Evolutionary conservation across 1,284 basidiomycete species (phyloP).

Genomic region (Microbotryum saponariae): DNA sequence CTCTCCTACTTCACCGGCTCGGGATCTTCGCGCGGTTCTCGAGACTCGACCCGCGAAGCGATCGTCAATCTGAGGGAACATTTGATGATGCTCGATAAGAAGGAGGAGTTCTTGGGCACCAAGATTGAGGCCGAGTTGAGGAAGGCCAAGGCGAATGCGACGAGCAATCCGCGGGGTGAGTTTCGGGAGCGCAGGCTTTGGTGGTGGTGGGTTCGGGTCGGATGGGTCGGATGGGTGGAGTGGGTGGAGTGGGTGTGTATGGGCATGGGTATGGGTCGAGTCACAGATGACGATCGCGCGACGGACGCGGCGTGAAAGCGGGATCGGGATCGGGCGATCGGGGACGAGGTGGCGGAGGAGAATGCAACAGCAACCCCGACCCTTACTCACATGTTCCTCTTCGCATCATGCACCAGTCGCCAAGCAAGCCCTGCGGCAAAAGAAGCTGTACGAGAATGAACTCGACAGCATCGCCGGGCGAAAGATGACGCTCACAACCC

Average conservation of each 20-base stretch:
- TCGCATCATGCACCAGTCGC: conserved; percentile 52
- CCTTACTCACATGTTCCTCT: background rate
- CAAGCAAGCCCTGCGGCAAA: conserved; percentile 83
- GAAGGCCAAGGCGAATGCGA: conserved; percentile 88
- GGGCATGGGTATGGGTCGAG: too few relatives aligned
- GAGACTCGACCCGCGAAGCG: conserved; percentile 42
- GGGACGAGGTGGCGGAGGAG: background rate
- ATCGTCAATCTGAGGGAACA: conserved; percentile 45
- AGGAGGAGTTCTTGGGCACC: conserved; percentile 92
- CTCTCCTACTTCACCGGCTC: conserved; percentile 59
- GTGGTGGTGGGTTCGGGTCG: background rate
- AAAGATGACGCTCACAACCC: conserved; percentile 87
- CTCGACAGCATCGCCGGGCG: conserved; percentile 80
- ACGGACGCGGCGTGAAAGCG: background rate
- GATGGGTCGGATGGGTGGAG: background rate
- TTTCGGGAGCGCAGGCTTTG: conserved; percentile 15
- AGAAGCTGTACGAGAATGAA: conserved; percentile 85
- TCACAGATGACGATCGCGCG: too few relatives aligned
- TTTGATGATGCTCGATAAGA: conserved; percentile 92
- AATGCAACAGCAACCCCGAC: background rate
- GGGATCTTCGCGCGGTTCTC: conserved; percentile 12
- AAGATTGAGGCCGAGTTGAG: conserved; percentile 92
- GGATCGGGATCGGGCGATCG: too few relatives aligned
- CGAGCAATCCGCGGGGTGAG: conserved; percentile 87
- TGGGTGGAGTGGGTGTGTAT: too few relatives aligned